phyloP scores from a whole-genome alignment of 2,329 filamentous ascomycete genomes.

The Sclerotinia glacialis region DNA sequence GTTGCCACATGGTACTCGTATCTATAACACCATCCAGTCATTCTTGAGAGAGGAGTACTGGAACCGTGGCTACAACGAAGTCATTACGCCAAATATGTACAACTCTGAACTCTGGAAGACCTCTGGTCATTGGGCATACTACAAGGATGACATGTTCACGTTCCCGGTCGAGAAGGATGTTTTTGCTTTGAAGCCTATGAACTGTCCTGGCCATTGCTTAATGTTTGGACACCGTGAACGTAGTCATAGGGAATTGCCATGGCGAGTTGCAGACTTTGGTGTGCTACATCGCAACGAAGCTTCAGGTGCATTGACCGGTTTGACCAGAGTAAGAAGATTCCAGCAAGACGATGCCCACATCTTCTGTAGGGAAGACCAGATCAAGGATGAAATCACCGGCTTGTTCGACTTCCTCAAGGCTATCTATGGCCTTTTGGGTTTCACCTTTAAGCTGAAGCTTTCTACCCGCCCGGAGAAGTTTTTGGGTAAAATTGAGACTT shows the following conservation, averaged over 20 bases:
- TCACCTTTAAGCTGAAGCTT: constrained; percentile 90
- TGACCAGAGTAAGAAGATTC: constrained; percentile 91
- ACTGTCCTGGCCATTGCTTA: constrained; percentile 91
- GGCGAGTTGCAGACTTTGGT: constrained; percentile 93
- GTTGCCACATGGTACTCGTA: constrained; percentile 85
- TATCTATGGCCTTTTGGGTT: constrained; percentile 80
- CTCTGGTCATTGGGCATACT: constrained; percentile 90
- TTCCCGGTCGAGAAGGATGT: constrained; percentile 79
- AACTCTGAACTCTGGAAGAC: constrained; percentile 91
- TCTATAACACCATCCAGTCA: constrained; percentile 83
- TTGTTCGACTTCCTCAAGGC: constrained; percentile 83
- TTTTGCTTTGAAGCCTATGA: constrained; percentile 94
- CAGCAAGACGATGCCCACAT: constrained; percentile 97
- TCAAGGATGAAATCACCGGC: constrained; percentile 69
- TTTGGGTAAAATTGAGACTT: constrained; percentile 81
- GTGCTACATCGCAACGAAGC: constrained; percentile 94
- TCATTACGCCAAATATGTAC: constrained; percentile 95
- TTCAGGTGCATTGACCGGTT: constrained; percentile 82
- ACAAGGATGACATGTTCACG: constrained; percentile 95
- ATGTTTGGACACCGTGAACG: constrained; percentile 81
- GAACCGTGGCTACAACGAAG: constrained; percentile 90
- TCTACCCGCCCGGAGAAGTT: constrained; percentile 88
- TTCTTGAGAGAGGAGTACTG: constrained; percentile 87
- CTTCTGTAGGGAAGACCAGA: constrained; percentile 83
- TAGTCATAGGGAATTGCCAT: constrained; percentile 85